Evolutionary conservation across 2,329 filamentous ascomycete genomes (phyloP).

Genomic region (Pseudogymnoascus sp.): DNA sequence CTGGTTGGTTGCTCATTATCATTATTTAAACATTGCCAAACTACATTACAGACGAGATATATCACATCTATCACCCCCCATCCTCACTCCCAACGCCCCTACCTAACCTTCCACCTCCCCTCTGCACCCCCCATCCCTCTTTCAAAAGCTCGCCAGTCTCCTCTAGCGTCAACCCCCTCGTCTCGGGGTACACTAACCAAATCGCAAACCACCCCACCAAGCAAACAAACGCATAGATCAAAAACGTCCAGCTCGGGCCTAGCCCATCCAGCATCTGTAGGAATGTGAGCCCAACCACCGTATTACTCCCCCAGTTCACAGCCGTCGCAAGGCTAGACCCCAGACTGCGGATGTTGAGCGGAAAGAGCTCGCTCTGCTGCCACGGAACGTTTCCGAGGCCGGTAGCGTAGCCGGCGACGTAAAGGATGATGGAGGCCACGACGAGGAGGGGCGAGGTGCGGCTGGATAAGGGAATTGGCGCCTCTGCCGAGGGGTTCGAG

Average conservation of each 20-base stretch:
- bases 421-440: conserved; percentile 68
- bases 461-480: conserved; percentile 18
- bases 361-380: conserved; percentile 93
- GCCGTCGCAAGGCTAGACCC: conserved; percentile 68
- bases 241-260: conserved; percentile 69
- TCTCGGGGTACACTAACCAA: conserved; percentile 78
- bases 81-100: neutral
- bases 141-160: conserved; percentile 66
- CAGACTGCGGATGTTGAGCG: conserved; percentile 62
- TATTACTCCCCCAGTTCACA: conserved; percentile 85
- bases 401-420: conserved; percentile 77
- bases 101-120: neutral
- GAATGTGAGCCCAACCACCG: conserved; percentile 78
- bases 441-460: conserved; percentile 47
- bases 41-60: neutral
- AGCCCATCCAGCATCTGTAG: conserved; percentile 75
- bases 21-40: neutral
- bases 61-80: neutral
- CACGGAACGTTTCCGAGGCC: conserved; percentile 90
- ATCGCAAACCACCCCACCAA: conserved; percentile 57
- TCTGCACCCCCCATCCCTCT: conserved; percentile 60
- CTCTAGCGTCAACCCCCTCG: conserved; percentile 71
- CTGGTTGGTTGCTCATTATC: neutral
- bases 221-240: conserved; percentile 69
- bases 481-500: conserved; percentile 22